Conservation (phyloP, 2,329 filamentous ascomycete genomes). For the Diaporthe citri region DNA sequence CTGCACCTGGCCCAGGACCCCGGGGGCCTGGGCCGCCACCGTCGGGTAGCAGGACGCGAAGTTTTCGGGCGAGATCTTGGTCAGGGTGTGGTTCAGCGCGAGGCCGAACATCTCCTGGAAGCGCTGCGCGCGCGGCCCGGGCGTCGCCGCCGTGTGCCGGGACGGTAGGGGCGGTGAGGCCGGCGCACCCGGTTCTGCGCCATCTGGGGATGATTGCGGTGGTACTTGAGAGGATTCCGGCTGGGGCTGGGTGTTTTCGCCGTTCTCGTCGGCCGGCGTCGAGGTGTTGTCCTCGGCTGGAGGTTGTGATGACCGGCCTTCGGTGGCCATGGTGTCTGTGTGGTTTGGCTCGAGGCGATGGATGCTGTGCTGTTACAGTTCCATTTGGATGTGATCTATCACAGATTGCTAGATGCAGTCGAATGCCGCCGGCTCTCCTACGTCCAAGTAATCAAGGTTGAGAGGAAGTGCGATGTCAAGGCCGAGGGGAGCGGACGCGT, state of each 20-base stretch:
- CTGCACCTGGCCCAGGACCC: conserved; percentile 67
- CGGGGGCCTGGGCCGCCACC: conserved; percentile 64
- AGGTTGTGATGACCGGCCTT: conserved; percentile 29
- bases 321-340: conserved; percentile 33
- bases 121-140: conserved; percentile 69
- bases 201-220: conserved; percentile 21
- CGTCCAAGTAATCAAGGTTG: not conserved
- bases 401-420: not conserved
- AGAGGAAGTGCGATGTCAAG: not conserved
- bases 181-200: conserved; percentile 32
- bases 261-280: conserved; percentile 5
- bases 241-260: conserved; percentile 20
- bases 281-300: conserved; percentile 9
- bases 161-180: conserved; percentile 56
- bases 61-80: conserved; percentile 67
- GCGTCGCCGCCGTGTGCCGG: conserved; percentile 58
- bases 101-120: conserved; percentile 67
- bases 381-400: not conserved
- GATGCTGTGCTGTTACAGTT: not conserved
- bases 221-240: not conserved
- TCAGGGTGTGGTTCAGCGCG: conserved; percentile 66
- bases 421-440: not conserved
- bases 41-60: conserved; percentile 73
- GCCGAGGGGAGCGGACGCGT: conserved; percentile 2
- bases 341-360: not conserved